Percentiles rank a stretch among this genome's conserved stretches.
These are phyloP conservation scores for Entomortierella parvispora DNA, from an alignment of 192 early-diverging fungal genomes.

Conservation along the genomic window DNA sequence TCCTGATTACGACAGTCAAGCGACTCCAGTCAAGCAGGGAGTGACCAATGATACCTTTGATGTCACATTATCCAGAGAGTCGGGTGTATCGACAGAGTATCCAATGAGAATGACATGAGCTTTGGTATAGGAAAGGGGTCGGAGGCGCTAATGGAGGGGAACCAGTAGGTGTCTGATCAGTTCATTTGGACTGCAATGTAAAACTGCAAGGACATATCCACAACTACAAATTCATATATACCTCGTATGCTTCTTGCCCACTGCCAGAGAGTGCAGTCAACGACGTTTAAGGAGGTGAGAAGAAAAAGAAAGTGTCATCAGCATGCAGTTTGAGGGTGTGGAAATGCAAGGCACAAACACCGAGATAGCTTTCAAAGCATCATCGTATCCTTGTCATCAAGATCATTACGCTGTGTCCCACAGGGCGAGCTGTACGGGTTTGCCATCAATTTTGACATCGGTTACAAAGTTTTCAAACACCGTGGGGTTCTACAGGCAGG, in stretches of 20 bases:
- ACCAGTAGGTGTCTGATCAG: neutral
- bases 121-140: constrained; percentile 93
- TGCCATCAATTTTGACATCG: constrained; percentile 88
- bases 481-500: constrained; percentile 78
- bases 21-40: neutral
- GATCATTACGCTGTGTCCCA: constrained; percentile 91
- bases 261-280: constrained; percentile 8
- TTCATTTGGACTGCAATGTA: neutral
- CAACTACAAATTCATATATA: constrained; percentile 7
- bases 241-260: constrained; percentile 72
- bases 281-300: neutral
- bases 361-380: too few species aligned
- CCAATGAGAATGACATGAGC: constrained; percentile 94
- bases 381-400: neutral
- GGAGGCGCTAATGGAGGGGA: constrained; percentile 71
- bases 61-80: constrained; percentile 85
- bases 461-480: constrained; percentile 96
- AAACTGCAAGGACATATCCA: neutral
- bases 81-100: constrained; percentile 86
- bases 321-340: neutral
- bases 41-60: constrained; percentile 67
- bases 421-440: constrained; percentile 86
- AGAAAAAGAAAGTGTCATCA: neutral
- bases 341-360: too few species aligned
- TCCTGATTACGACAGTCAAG: too few species aligned